These are phyloP conservation scores for Peronospora tabacina DNA, from an alignment of 352 stramenopile species.

Conservation along the genomic window DNA sequence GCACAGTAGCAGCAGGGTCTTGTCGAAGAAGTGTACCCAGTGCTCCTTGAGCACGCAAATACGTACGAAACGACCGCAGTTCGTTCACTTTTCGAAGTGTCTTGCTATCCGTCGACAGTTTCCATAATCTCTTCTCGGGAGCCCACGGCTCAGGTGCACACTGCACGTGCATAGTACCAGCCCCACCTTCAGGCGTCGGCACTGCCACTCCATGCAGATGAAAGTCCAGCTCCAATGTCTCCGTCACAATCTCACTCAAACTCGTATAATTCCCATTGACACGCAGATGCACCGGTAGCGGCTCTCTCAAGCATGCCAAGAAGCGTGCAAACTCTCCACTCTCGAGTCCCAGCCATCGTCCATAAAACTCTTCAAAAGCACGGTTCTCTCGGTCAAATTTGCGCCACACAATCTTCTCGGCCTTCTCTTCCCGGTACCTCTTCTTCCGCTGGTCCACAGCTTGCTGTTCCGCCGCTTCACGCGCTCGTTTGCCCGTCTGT, in stretches of 20 bases:
- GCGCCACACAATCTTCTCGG: constrained; percentile 83
- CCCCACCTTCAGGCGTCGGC: constrained; percentile 44
- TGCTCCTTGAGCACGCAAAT: constrained; percentile 86
- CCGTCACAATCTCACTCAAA: constrained; percentile 73
- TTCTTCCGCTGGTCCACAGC: constrained; percentile 50
- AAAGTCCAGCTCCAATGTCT: constrained; percentile 64
- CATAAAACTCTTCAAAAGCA: constrained; percentile 82
- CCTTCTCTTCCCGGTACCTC: constrained; percentile 51
- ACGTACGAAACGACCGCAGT: constrained; percentile 87
- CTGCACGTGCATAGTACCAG: constrained; percentile 42
- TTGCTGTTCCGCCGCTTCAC: constrained; percentile 49
- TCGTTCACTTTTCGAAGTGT: constrained; percentile 82
- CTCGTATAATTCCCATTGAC: constrained; percentile 82
- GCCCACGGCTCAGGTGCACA: constrained; percentile 66
- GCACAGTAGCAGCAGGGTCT: constrained; percentile 93
- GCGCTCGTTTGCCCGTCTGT: constrained; percentile 37
- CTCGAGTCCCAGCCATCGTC: constrained; percentile 53
- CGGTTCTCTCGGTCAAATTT: constrained; percentile 82
- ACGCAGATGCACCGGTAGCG: constrained; percentile 78
- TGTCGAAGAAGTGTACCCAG: constrained; percentile 89
- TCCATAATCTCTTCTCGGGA: constrained; percentile 59
- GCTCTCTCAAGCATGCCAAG: constrained; percentile 61
- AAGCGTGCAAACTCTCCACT: constrained; percentile 78
- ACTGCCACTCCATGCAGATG: constrained; percentile 47
- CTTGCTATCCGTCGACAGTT: constrained; percentile 67